Conservation (phyloP, 306 rosid species). For the Myrica gale region DNA sequence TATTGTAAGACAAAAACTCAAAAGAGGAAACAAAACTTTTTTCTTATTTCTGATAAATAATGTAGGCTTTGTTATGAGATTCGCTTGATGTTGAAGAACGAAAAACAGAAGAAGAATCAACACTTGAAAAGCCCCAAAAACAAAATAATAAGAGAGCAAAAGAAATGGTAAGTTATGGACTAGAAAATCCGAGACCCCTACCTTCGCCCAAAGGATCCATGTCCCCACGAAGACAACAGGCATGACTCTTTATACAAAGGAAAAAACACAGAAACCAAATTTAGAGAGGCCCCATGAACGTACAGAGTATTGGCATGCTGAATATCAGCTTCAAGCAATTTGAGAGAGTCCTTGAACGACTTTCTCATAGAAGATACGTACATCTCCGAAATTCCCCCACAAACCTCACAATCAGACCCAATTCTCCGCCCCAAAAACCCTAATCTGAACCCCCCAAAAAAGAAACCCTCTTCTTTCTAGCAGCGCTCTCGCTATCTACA, state of each 20-base stretch:
- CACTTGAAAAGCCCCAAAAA: conserved; percentile 2
- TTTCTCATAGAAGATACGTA: conserved; percentile 89
- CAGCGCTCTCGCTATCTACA: conserved; percentile 9
- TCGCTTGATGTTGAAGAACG: neutral
- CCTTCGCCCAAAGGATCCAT: neutral
- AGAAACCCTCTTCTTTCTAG: conserved; percentile 15
- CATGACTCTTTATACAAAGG: neutral
- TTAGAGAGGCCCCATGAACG: conserved; percentile 27
- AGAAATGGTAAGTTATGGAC: conserved; percentile 18
- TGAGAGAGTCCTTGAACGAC: conserved; percentile 94
- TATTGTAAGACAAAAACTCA: neutral
- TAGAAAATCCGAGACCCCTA: conserved; percentile 21
- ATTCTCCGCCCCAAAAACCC: conserved; percentile 29
- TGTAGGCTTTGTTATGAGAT: neutral
- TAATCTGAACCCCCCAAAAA: conserved; percentile 8
- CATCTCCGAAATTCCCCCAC: conserved; percentile 38
- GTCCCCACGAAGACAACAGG: neutral
- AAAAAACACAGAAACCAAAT: conserved; percentile 11
- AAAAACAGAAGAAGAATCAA: neutral
- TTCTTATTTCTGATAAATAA: neutral
- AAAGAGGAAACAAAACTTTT: neutral
- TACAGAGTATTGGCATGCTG: conserved; percentile 95
- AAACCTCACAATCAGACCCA: neutral
- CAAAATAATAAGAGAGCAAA: neutral
- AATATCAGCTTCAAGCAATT: conserved; percentile 97